Evolutionary conservation across 768 basidiomycete genomes (phyloP), one percentile per base, ranked within the genome.

Genomic region (Brasilioporus rufonigricans): DNA sequence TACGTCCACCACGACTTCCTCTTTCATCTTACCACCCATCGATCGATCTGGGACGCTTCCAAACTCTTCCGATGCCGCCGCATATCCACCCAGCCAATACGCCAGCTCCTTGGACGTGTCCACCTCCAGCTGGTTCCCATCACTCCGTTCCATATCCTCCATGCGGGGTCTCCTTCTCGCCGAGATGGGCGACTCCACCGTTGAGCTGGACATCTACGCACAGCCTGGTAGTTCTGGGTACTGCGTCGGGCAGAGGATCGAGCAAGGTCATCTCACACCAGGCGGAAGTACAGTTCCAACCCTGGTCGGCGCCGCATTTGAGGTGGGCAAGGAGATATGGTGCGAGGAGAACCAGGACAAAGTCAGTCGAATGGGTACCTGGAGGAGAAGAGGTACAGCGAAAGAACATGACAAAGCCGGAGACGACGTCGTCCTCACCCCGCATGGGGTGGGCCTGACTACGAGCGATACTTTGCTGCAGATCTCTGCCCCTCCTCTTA

Each of bases 401-500:
- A 61, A 51, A 26, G 53, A 38, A 18, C 59, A 48, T 47, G 31
- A 39, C 21, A 61, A 38, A 13, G n/a, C 27, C 7, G 46, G 38
- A 13, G 65, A 52, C 47, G 50, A 58, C 40, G 3, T 39, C 10
- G 19, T 13, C 48, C 38, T 52, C 51, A 33, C 53, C 9, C 47
- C 48, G 38, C 57, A 57, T 7, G 56, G 57, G 53, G 60, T 61
- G 19, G 57, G 74, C 77, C 33, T 74, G 65, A 51, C 76, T 76
- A 47, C 78, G 75, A 70, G 68, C 44, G 80, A 79, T 23, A 87
- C 84, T 19, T 71, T 86, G 39, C 73, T 86, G 44, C 80, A 74
- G 61, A 68, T 76, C 41, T 77, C 79, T n/a, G 76, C 73, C 16
- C 72, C 79, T 4, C 75, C 81, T 27, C 71, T 73, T 29, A 72